Conservation (phyloP, 2,329 filamentous ascomycete genomes). For the Phoma sp. region DNA sequence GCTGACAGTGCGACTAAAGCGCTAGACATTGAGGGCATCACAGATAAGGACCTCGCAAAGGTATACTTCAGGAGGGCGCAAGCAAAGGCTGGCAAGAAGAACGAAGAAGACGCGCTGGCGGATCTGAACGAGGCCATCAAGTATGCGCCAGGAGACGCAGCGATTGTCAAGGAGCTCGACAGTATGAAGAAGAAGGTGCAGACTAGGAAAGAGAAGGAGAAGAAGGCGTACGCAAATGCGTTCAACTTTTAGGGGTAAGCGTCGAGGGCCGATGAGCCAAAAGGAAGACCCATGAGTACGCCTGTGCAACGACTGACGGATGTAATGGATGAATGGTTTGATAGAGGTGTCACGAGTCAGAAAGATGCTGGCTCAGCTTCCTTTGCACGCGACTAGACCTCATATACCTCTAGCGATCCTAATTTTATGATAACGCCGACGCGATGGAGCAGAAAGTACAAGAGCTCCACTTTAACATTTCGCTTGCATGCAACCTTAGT, state of each 20-base stretch:
- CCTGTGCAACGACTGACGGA: background rate
- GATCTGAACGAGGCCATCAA: conserved; percentile 54
- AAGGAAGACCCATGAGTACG: background rate
- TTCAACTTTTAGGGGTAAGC: conserved; percentile 59
- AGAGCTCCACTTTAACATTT: background rate
- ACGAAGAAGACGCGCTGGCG: conserved; percentile 75
- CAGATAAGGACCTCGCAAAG: conserved; percentile 84
- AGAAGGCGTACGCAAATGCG: conserved; percentile 91
- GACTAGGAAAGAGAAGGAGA: conserved; percentile 82
- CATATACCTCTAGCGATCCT: background rate
- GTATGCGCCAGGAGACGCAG: conserved; percentile 71
- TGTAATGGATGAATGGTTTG: background rate
- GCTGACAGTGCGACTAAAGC: conserved; percentile 74
- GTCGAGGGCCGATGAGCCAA: background rate
- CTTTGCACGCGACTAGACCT: background rate
- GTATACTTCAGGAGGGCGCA: conserved; percentile 82
- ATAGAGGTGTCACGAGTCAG: background rate
- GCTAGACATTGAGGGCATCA: conserved; percentile 67
- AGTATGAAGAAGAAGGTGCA: conserved; percentile 78
- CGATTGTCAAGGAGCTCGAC: conserved; percentile 75
- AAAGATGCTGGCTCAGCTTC: background rate
- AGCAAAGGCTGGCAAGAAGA: conserved; percentile 77
- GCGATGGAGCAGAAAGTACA: background rate
- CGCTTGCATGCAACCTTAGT: background rate
- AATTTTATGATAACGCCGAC: background rate